Conservation (phyloP, 2,329 filamentous ascomycete species). For the Nothophaeocryptopus gaeumannii region DNA sequence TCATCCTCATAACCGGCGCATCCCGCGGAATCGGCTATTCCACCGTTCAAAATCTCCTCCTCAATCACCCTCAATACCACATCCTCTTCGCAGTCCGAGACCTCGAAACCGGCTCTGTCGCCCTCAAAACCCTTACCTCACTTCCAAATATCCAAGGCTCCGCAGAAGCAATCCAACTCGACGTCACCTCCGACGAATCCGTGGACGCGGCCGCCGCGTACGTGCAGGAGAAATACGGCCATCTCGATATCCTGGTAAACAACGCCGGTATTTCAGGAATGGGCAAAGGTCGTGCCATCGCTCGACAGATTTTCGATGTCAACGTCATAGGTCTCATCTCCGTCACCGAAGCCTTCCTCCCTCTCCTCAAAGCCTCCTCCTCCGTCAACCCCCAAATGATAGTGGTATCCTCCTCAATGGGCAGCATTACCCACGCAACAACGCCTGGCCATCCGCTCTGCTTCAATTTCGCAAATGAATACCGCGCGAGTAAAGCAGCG, state of each 20-base stretch:
- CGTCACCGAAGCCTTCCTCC: slow-evolving; percentile 27
- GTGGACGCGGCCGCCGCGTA: background rate
- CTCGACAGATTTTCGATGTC: slow-evolving; percentile 23
- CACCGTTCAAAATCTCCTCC: no score
- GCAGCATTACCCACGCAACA: slow-evolving; percentile 34
- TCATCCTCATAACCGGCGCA: no score
- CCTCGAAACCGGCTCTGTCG: slow-evolving; percentile 27
- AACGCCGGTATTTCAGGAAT: slow-evolving; percentile 1
- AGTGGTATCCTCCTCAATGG: slow-evolving; percentile 37
- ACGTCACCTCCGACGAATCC: background rate
- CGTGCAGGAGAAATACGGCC: background rate
- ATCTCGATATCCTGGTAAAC: slow-evolving; percentile 1
- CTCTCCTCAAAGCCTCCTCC: slow-evolving; percentile 26
- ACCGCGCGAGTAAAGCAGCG: slow-evolving; percentile 40
- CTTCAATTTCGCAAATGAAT: slow-evolving; percentile 29
- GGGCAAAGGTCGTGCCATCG: slow-evolving; percentile 23
- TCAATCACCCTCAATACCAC: no score
- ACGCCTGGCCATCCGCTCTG: slow-evolving; percentile 30
- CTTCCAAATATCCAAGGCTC: slow-evolving; percentile 15
- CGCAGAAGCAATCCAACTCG: slow-evolving; percentile 14
- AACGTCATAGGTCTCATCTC: slow-evolving; percentile 28
- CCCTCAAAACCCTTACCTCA: slow-evolving; percentile 11
- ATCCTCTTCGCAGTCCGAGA: no score
- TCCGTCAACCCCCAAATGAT: slow-evolving; percentile 30
- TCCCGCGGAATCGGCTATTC: no score